Conservation (phyloP, 371 early-diverging fungal species). For the Apophysomyces elegans region DNA sequence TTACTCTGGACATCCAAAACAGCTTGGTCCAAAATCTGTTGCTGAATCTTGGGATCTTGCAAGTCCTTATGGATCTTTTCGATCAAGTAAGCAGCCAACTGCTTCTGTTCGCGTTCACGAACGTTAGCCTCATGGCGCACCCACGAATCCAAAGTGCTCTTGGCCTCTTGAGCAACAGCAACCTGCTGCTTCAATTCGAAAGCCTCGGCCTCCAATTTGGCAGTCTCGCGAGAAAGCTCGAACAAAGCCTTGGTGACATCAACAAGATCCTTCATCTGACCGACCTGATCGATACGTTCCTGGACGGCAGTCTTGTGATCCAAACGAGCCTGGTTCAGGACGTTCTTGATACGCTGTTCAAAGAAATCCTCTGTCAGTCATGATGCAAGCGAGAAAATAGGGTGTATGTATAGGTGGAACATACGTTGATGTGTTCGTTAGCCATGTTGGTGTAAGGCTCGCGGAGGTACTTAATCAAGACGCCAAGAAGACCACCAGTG, state of each 20-base stretch:
- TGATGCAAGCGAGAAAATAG: too few relatives aligned
- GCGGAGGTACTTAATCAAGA: constrained; percentile 77
- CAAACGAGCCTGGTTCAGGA: constrained; percentile 83
- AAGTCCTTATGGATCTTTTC: constrained; percentile 82
- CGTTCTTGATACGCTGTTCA: constrained; percentile 70
- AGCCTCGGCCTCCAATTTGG: constrained; percentile 88
- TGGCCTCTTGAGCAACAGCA: constrained; percentile 82
- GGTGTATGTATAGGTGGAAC: neutral
- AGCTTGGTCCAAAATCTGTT: constrained; percentile 60
- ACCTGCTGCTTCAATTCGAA: constrained; percentile 94
- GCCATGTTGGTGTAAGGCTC: constrained; percentile 90
- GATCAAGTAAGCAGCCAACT: constrained; percentile 84
- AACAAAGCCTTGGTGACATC: constrained; percentile 92
- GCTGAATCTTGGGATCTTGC: constrained; percentile 78
- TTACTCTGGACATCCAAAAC: constrained; percentile 57
- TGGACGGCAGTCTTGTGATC: constrained; percentile 91
- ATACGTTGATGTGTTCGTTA: constrained; percentile 74
- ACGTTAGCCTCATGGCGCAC: constrained; percentile 94
- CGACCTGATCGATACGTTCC: constrained; percentile 87
- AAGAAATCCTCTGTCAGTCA: neutral
- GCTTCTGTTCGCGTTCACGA: constrained; percentile 93
- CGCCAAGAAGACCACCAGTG: constrained; percentile 73
- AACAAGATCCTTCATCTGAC: constrained; percentile 92
- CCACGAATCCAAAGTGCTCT: constrained; percentile 92
- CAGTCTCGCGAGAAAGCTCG: constrained; percentile 93